Conservation (phyloP, 2,329 filamentous ascomycete species). For the Sarocladiaceae sp. region DNA sequence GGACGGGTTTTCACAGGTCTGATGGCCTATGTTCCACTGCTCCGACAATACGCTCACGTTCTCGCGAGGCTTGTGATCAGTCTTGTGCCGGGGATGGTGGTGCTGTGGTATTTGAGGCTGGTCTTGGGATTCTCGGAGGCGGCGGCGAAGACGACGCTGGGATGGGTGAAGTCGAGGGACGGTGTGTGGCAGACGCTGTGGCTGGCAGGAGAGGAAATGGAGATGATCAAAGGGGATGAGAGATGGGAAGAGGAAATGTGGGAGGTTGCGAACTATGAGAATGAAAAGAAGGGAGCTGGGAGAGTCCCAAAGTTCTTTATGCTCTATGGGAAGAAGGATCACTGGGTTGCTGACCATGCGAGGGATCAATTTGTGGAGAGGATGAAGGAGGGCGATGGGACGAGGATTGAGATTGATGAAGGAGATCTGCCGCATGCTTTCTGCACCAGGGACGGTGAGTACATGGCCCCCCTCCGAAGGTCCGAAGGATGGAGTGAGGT, state of each 20-base stretch:
- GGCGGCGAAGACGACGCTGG: constrained; percentile 43
- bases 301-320: constrained; percentile 46
- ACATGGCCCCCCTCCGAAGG: no score
- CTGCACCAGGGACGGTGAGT: constrained; percentile 37
- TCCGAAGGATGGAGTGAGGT: no score
- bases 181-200: constrained; percentile 55
- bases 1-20: constrained; percentile 37
- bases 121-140: constrained; percentile 42
- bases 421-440: constrained; percentile 54
- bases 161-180: constrained; percentile 49
- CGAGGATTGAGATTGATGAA: constrained; percentile 48
- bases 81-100: constrained; percentile 30
- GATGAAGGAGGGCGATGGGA: constrained; percentile 29
- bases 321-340: constrained; percentile 53
- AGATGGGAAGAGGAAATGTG: constrained; percentile 54
- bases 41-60: constrained; percentile 35
- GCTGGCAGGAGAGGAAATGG: constrained; percentile 54
- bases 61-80: constrained; percentile 35
- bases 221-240: constrained; percentile 47
- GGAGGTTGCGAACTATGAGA: constrained; percentile 32
- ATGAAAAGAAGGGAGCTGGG: constrained; percentile 10
- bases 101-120: constrained; percentile 36
- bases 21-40: constrained; percentile 15
- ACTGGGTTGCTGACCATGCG: constrained; percentile 54
- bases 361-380: constrained; percentile 50